Evolutionary conservation across 495 filamentous ascomycete species (phyloP).

Genomic region (Bacidia rubella): DNA sequence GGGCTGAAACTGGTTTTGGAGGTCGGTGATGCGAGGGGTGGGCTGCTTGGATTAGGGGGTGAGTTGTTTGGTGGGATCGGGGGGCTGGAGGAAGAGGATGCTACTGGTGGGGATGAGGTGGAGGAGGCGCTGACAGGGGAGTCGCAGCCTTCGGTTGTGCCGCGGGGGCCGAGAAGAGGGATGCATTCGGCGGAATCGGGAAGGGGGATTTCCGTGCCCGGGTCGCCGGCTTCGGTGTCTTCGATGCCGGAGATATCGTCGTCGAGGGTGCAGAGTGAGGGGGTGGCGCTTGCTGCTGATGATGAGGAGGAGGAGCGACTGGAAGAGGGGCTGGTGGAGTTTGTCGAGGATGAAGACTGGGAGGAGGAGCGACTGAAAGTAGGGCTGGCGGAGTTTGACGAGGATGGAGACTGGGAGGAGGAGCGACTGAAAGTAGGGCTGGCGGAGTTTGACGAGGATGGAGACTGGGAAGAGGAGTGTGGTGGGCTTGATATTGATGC

Average conservation of each 20-base stretch:
- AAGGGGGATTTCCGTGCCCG: not conserved
- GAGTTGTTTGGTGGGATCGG: too few relatives aligned
- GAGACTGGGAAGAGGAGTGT: too few relatives aligned
- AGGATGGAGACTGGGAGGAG: not conserved
- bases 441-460: too few relatives aligned
- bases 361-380: not conserved
- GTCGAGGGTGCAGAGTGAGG: not conserved
- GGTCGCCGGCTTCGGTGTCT: not conserved
- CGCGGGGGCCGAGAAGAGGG: not conserved
- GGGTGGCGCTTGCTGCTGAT: not conserved
- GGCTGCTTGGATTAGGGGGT: too few relatives aligned
- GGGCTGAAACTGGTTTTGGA: too few relatives aligned
- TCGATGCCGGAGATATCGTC: not conserved
- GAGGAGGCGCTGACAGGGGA: not conserved
- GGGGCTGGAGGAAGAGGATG: too few relatives aligned
- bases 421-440: not conserved
- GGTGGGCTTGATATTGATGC: too few relatives aligned
- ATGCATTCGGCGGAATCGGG: not conserved
- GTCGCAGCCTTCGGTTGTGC: not conserved
- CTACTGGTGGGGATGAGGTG: too few relatives aligned
- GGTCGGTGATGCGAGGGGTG: too few relatives aligned
- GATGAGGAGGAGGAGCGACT: not conserved
- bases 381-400: not conserved
- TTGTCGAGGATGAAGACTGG: not conserved
- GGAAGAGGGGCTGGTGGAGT: not conserved